Conservation (phyloP, 805 yeast species). For the Phaffomyces antillensis region DNA sequence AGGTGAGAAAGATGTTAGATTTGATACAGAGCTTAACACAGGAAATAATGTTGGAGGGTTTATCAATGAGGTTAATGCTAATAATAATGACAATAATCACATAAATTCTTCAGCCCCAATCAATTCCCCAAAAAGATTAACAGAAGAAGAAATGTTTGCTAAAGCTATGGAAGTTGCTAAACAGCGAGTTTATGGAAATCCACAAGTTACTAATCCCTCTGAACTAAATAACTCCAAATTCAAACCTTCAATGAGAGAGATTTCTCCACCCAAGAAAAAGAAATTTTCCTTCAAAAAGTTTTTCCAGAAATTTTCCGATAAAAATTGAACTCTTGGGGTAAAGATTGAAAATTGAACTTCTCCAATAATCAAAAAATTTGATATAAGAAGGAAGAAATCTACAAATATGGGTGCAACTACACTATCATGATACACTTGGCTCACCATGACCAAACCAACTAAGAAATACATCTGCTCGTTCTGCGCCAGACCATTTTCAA, state of each 20-base stretch:
- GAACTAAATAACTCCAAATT: background rate
- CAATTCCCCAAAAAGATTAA: background rate
- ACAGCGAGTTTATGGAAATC: conserved; percentile 7
- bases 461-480: conserved; percentile 13
- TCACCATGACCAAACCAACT: background rate
- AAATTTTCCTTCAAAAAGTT: conserved; percentile 2
- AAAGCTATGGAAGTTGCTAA: conserved; percentile 9
- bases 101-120: background rate
- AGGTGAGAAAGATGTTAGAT: background rate
- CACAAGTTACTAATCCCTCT: background rate
- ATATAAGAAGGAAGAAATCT: no score
- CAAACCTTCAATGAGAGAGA: background rate
- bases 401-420: no score
- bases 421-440: background rate
- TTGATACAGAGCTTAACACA: no score
- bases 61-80: no score
- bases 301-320: conserved; percentile 4
- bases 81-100: background rate
- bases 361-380: no score
- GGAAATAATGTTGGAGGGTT: no score
- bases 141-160: conserved; percentile 27
- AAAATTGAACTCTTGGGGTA: background rate
- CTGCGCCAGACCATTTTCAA: conserved; percentile 12
- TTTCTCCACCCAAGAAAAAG: background rate
- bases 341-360: no score